Evolutionary conservation across 2,329 filamentous ascomycete species (phyloP).

Genomic region (Ophiostoma sp.): DNA sequence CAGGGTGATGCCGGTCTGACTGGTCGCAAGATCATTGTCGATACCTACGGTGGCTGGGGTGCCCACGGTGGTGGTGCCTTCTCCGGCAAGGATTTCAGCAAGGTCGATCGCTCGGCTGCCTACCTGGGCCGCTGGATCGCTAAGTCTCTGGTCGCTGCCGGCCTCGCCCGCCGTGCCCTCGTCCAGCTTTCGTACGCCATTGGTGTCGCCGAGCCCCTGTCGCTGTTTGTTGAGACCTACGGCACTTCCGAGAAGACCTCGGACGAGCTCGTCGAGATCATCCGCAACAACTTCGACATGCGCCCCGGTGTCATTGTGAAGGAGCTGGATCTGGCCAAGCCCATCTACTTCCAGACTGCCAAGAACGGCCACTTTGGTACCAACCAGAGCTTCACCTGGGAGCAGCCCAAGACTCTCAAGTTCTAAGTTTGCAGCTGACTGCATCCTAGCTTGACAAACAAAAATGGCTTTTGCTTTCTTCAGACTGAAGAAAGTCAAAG

Average conservation of each 20-base stretch:
- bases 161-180: slow-evolving; percentile 83
- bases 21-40: slow-evolving; percentile 98
- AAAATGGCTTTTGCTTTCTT: slow-evolving; percentile 6
- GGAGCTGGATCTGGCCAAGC: slow-evolving; percentile 89
- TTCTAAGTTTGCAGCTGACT: slow-evolving; percentile 55
- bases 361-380: slow-evolving; percentile 99
- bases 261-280: slow-evolving; percentile 91
- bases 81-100: slow-evolving; percentile 99
- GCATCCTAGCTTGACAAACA: slow-evolving; percentile 1
- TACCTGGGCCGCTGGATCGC: slow-evolving; percentile 98
- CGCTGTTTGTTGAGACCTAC: slow-evolving; percentile 96
- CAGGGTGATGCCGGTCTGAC: slow-evolving; percentile 98
- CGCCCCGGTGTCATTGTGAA: slow-evolving; percentile 97
- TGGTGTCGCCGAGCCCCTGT: slow-evolving; percentile 95
- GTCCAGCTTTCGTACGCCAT: slow-evolving; percentile 99
- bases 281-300: slow-evolving; percentile 94
- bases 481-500: neutral
- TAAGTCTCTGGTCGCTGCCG: slow-evolving; percentile 89
- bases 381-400: slow-evolving; percentile 97
- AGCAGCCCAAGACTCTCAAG: slow-evolving; percentile 93
- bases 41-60: slow-evolving; percentile 99
- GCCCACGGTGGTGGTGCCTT: slow-evolving; percentile 99
- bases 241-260: slow-evolving; percentile 86
- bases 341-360: slow-evolving; percentile 97
- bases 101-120: slow-evolving; percentile 97